Evolutionary conservation across 2,329 filamentous ascomycete genomes (phyloP).

Genomic region (Ceratocystis ficicola): DNA sequence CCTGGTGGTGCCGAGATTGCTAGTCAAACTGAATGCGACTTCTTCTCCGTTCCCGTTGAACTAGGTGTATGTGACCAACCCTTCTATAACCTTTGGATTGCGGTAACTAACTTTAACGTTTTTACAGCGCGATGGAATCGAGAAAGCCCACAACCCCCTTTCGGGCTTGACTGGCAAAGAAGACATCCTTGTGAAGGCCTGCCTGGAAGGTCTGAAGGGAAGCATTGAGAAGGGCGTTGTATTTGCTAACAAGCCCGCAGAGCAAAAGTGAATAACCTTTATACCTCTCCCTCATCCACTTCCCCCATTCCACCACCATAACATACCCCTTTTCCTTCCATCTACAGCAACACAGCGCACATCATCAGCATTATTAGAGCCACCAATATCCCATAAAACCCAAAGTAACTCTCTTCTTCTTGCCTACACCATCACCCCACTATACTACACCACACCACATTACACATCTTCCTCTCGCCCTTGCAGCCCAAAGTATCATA

Average conservation of each 20-base stretch:
- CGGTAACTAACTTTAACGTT: conserved; percentile 26
- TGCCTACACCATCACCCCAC: not conserved
- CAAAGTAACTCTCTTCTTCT: not conserved
- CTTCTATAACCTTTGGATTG: conserved; percentile 25
- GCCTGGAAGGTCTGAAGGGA: conserved; percentile 66
- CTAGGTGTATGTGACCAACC: conserved; percentile 59
- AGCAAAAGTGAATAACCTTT: conserved; percentile 56
- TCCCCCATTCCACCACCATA: not conserved
- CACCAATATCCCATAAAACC: conserved; percentile 12
- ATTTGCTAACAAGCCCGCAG: conserved; percentile 73
- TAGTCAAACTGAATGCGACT: conserved; percentile 75
- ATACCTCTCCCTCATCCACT: conserved; percentile 20
- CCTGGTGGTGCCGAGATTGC: conserved; percentile 74
- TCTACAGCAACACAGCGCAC: conserved; percentile 14
- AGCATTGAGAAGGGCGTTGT: conserved; percentile 91
- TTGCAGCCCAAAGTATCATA: not conserved
- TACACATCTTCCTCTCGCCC: not conserved
- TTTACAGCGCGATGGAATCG: conserved; percentile 61
- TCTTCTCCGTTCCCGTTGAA: conserved; percentile 92
- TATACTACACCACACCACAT: not conserved
- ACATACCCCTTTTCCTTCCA: conserved; percentile 1
- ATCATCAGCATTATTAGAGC: conserved; percentile 10
- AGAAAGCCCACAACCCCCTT: conserved; percentile 75
- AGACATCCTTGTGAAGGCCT: conserved; percentile 70
- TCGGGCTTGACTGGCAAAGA: conserved; percentile 69